Percentiles rank a stretch among this genome's conserved stretches.
Evolutionary conservation across 2,329 filamentous ascomycete genomes (phyloP).

Genomic region (Cercospora sp.): DNA sequence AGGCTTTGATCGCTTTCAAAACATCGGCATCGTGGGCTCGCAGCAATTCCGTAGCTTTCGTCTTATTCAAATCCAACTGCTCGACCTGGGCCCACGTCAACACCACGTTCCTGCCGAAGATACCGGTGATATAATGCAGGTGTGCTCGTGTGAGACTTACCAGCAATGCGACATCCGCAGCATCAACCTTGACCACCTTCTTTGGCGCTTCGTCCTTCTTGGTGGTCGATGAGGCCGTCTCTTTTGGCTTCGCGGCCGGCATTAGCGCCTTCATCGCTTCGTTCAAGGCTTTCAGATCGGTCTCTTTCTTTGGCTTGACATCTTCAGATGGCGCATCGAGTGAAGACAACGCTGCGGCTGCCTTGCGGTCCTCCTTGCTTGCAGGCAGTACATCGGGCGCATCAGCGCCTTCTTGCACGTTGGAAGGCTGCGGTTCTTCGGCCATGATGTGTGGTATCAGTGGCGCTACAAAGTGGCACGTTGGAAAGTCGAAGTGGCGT

Average conservation of each 20-base stretch:
- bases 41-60: conserved; percentile 72
- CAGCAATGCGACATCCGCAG: conserved; percentile 68
- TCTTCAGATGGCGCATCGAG: conserved; percentile 61
- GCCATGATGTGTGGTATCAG: conserved; percentile 51
- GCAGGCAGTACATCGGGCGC: conserved; percentile 54
- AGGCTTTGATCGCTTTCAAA: conserved; percentile 66
- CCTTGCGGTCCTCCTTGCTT: conserved; percentile 76
- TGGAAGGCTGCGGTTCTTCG: conserved; percentile 61
- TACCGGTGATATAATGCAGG: not conserved
- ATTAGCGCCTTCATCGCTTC: conserved; percentile 65
- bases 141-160: conserved; percentile 47
- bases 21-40: conserved; percentile 70
- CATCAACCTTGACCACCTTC: conserved; percentile 68
- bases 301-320: conserved; percentile 53
- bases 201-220: conserved; percentile 39
- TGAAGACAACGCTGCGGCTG: conserved; percentile 69
- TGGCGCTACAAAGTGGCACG: not conserved
- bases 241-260: conserved; percentile 49
- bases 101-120: not conserved
- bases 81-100: conserved; percentile 50
- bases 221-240: conserved; percentile 40
- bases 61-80: conserved; percentile 69
- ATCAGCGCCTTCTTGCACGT: conserved; percentile 61
- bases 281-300: conserved; percentile 69
- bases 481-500: not conserved